Evolutionary conservation across 257 asterid species (phyloP), one percentile per base, ranked within the genome.

Genomic region (Penstemon barbatus): DNA sequence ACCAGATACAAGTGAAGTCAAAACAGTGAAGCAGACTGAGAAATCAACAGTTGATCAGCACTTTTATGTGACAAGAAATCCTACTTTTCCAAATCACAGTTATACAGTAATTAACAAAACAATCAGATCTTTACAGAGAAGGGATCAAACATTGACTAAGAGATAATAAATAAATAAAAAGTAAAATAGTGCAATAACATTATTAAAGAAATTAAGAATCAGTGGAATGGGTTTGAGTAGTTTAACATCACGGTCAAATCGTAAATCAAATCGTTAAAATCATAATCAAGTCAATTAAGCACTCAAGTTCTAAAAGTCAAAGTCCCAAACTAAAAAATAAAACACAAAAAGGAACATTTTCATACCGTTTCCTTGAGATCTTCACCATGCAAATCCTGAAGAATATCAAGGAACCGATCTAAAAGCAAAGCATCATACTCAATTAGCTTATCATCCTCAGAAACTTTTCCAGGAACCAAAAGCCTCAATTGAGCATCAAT

Each of bases 391-490:
- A 84, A 73, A 57, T 74, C 83, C 82, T 84, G 85, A 66, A 84
- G 82, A 68, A 84, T 84, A 45, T 84, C 89, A 15, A 84, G 87
- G 71, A 84, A 84, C 12, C 89, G 89, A 82, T 84, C 90, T 80
- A 84, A 71, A 58, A 84, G 85, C 81, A 84, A 67, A 3, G 90
- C 90, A 71, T 84, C 90, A 71, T 84, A 84, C 81, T 84, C 90
- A 45, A 84, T 77, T 13, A 84, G 85, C 73, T 84, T 84, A 55
- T 84, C 89, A 67, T 84, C 89, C 50, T 84, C 89, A 7, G 89
- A 84, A 19, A 84, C 85, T 75, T 82, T 84, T 3, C 77, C 82
- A 44, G 89, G 89, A 12, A 81, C 87, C 83, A 84, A 71, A 54
- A 73, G 82, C 82, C 89, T 79, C 76, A 84, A 33, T 50, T 79